phyloP scores from a whole-genome alignment of 305 asterid species.

The Fraxinus xanthoxyloides region DNA sequence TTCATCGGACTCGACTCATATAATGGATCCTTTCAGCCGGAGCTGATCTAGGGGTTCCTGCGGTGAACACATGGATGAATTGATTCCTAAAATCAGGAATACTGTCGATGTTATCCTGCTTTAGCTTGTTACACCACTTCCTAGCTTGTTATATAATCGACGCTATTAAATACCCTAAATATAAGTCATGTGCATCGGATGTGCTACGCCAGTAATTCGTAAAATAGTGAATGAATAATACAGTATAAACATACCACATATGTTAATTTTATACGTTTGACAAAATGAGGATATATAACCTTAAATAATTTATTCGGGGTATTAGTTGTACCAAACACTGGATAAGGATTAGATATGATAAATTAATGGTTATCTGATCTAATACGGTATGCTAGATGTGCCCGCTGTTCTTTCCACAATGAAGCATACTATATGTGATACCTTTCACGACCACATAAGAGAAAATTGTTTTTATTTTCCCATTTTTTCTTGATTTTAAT shows the following conservation, averaged over 20 bases:
- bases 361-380: neutral
- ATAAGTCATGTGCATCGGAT: neutral
- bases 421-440: neutral
- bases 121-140: neutral
- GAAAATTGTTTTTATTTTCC: neutral
- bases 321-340: too few relatives aligned
- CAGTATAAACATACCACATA: too few relatives aligned
- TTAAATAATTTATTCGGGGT: too few relatives aligned
- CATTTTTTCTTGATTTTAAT: slow-evolving; percentile 17
- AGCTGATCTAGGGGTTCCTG: neutral
- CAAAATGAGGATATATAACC: too few relatives aligned
- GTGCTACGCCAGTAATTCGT: neutral
- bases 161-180: neutral
- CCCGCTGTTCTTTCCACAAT: neutral
- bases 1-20: too few relatives aligned
- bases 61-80: neutral
- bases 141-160: neutral
- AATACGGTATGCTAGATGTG: neutral
- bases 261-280: too few relatives aligned
- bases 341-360: too few relatives aligned
- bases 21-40: neutral
- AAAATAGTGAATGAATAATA: too few relatives aligned
- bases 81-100: neutral
- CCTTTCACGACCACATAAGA: neutral
- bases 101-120: neutral